These are phyloP conservation scores for Silybum marianum DNA, from an alignment of 129 eudicot genomes.

Conservation along the genomic window DNA sequence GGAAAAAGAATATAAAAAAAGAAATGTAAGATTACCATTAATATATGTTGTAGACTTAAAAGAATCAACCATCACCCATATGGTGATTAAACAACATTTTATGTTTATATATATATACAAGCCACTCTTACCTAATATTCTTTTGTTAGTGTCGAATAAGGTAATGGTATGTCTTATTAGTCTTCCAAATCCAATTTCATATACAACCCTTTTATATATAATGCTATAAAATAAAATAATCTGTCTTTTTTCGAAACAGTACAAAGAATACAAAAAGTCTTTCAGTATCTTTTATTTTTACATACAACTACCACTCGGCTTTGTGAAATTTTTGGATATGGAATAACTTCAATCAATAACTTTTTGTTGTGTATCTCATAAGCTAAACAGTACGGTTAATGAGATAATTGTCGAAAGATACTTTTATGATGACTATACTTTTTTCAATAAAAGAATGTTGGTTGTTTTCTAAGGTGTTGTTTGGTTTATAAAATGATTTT, in stretches of 20 bases:
- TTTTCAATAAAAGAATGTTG: neutral
- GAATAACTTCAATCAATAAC: neutral
- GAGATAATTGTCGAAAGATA: neutral
- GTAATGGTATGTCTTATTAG: neutral
- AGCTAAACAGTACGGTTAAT: neutral
- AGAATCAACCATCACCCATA: neutral
- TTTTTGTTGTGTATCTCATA: neutral
- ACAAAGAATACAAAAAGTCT: no score
- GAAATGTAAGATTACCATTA: no score
- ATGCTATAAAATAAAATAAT: neutral
- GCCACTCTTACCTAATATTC: slow-evolving; percentile 1
- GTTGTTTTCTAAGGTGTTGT: no score
- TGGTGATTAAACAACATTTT: slow-evolving; percentile 3
- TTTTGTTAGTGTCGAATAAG: neutral
- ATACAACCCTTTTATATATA: neutral
- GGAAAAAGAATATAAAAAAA: no score
- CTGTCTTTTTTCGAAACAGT: neutral
- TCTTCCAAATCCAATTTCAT: neutral
- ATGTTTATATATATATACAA: neutral
- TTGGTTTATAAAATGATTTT: neutral
- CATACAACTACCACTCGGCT: neutral
- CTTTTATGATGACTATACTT: neutral
- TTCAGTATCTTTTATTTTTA: neutral
- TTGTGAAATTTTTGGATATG: neutral
- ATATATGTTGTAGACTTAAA: neutral